Base-by-base conservation (phyloP, 495 filamentous ascomycete genomes). In the Penicillium waksmanii region DNA sequence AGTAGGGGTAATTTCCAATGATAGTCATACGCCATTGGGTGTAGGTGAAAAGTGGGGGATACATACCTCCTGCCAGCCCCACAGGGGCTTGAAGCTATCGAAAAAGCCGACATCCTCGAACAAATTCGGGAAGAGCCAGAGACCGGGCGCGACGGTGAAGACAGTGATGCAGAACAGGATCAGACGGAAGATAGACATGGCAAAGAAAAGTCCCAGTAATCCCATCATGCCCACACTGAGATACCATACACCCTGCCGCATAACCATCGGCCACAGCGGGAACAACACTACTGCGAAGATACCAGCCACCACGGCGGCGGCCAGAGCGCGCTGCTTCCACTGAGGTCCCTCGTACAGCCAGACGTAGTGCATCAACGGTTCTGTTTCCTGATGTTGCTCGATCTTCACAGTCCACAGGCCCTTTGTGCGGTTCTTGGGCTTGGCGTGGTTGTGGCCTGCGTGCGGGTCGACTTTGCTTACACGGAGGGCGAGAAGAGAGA, bases 81-180 rank as follows among this genome's bases (percentile, higher is more conserved):
- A 98, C 35, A 95, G 72, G 25, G 96, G 96, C 76, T 89, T 89
- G 81, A 99, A 99, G 74, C 90, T 96, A 61, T 99, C 96, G 68
- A 98, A 89, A 75, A 99, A 97, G 8, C 94, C 95, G 46, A 99
- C 96, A 71, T 99, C 96, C 74, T 98, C 96, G 76, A 97, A 99
- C 19, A 99, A 73, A 70, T 99, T 99, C 47, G 96, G 96, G 80
- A 92, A 99, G 47, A 99, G 81, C 96, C 96, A 99, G 31, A 99
- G 80, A 61, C 96, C 96, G 1, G 94, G 95, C 13, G 92, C 81
- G 10, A 86, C 82, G 8, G 84, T 80, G 68, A 98, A 94, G 65
- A 96, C 90, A 11, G 96, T 98, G 69, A 94, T 75, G 65, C 89
- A 89, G 77, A 98, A 99, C n/a, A 99, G 77, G 53, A 98, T 96